Conservation (phyloP, 2,329 filamentous ascomycete genomes). For the Verticillium nonalfalfae region DNA sequence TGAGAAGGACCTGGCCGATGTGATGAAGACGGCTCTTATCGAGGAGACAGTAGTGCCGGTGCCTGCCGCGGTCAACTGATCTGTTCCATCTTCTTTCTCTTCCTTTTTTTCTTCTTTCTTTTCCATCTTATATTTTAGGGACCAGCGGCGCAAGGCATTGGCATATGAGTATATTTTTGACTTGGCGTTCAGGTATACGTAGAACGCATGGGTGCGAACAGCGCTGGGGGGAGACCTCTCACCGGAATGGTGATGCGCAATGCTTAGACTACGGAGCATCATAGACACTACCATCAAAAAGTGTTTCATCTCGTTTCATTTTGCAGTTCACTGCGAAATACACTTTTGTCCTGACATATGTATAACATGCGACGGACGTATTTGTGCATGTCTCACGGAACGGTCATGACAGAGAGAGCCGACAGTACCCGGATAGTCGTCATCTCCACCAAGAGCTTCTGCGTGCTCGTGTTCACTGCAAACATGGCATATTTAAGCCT, state of each 20-base stretch:
- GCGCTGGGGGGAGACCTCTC: background rate
- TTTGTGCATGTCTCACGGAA: too few species aligned
- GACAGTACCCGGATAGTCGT: too few species aligned
- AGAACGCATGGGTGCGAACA: background rate
- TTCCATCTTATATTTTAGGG: background rate
- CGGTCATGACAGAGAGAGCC: too few species aligned
- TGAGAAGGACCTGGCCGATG: slow-evolving; percentile 56
- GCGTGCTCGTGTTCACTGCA: background rate
- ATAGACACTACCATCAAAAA: background rate
- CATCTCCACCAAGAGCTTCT: background rate
- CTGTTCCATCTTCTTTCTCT: background rate
- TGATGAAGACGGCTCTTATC: slow-evolving; percentile 26
- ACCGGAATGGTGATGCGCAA: background rate
- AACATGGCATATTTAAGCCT: background rate
- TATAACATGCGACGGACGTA: too few species aligned
- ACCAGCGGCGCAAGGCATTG: background rate
- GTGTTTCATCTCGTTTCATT: background rate
- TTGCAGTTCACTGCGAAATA: too few species aligned
- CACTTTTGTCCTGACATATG: too few species aligned
- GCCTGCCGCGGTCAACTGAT: background rate
- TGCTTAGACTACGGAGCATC: background rate
- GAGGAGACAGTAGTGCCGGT: slow-evolving; percentile 10
- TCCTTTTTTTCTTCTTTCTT: too few species aligned
- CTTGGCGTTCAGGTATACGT: background rate
- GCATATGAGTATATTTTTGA: background rate